phyloP scores from a whole-genome alignment of 106 monocot genomes.

The Narthecium ossifragum region DNA sequence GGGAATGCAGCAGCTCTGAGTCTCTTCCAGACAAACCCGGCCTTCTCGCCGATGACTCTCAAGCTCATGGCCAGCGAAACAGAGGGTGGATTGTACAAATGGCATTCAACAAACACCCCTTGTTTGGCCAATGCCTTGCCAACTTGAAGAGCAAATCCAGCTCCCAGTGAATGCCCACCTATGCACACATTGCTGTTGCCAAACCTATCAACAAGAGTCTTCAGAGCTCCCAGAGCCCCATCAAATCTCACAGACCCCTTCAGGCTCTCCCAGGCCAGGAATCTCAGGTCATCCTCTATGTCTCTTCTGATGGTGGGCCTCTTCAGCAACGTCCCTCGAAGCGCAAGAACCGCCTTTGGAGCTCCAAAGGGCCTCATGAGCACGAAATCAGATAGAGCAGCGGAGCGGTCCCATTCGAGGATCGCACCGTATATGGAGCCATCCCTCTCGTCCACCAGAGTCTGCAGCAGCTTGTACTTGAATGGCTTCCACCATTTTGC shows the following conservation, averaged over 20 bases:
- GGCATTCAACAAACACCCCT: conserved; percentile 54
- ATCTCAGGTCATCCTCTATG: conserved; percentile 44
- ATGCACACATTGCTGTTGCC: conserved; percentile 42
- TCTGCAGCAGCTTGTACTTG: no score
- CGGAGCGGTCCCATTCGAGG: no score
- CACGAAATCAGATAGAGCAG: no score
- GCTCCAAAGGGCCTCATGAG: no score
- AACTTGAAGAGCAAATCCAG: conserved; percentile 50
- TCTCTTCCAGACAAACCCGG: conserved; percentile 29
- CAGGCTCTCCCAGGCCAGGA: conserved; percentile 33
- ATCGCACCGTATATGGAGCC: no score
- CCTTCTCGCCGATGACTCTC: conserved; percentile 35
- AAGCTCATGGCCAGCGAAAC: conserved; percentile 44
- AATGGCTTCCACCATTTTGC: no score
- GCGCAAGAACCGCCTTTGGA: conserved; percentile 36
- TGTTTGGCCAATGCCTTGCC: conserved; percentile 45
- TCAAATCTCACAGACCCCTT: no score
- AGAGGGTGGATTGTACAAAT: conserved; percentile 57
- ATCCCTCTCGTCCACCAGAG: no score
- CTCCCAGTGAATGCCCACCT: conserved; percentile 50
- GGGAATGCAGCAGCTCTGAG: conserved; percentile 20
- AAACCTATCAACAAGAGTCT: conserved; percentile 13
- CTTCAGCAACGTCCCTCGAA: conserved; percentile 45
- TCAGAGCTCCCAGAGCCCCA: conserved; percentile 25
- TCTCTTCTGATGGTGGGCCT: conserved; percentile 40